Percentiles rank a stretch among this genome's conserved stretches.
These are phyloP conservation scores for Nidula microcarpa DNA, from an alignment of 768 basidiomycete species.

Conservation along the genomic window DNA sequence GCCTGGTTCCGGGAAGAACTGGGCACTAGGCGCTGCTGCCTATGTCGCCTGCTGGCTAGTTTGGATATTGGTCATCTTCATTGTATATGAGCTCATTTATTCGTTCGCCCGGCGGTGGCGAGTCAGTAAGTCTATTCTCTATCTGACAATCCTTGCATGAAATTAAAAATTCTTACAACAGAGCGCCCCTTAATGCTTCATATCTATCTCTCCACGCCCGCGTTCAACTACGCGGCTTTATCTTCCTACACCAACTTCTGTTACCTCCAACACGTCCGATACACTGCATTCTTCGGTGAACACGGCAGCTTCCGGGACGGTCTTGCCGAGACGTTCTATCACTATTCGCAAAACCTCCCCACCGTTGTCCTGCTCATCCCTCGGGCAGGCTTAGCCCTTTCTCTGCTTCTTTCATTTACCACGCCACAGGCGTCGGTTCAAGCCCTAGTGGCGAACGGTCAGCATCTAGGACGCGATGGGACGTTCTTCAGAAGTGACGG, in stretches of 20 bases:
- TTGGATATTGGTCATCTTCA: conserved; percentile 69
- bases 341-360: conserved; percentile 82
- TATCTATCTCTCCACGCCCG: conserved; percentile 79
- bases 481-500: conserved; percentile 74
- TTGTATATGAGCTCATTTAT: conserved; percentile 76
- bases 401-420: conserved; percentile 67
- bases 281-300: conserved; percentile 59
- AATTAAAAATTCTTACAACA: conserved; percentile 16
- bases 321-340: conserved; percentile 82
- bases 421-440: conserved; percentile 43
- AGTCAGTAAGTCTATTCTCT: conserved; percentile 55
- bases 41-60: conserved; percentile 80
- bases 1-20: conserved; percentile 70
- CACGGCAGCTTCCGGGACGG: conserved; percentile 39
- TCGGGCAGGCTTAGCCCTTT: conserved; percentile 71
- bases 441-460: conserved; percentile 43
- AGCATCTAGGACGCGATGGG: conserved; percentile 48
- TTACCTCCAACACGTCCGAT: conserved; percentile 78
- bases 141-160: background rate
- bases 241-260: conserved; percentile 81
- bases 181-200: conserved; percentile 83
- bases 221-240: conserved; percentile 71
- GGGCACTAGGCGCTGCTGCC: conserved; percentile 79
- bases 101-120: conserved; percentile 77
- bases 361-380: conserved; percentile 82